phyloP scores from a whole-genome alignment of 495 filamentous ascomycete species.

The Barbatosphaeria neglecta region DNA sequence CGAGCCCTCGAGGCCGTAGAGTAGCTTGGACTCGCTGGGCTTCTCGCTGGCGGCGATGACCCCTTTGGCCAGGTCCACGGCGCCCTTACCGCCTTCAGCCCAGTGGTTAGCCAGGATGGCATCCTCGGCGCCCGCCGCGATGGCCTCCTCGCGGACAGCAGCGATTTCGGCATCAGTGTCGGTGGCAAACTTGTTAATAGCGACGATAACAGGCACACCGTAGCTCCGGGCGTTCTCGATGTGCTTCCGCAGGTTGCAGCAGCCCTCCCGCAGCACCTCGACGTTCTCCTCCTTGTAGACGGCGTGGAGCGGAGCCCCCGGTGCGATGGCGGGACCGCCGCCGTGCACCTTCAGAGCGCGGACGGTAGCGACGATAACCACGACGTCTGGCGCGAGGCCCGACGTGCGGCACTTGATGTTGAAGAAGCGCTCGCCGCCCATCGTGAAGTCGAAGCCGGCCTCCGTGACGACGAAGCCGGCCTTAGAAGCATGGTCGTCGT shows the following conservation, averaged over 20 bases:
- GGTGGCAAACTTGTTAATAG: conserved; percentile 90
- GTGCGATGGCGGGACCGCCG: conserved; percentile 81
- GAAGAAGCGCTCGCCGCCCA: conserved; percentile 99
- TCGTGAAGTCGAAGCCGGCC: conserved; percentile 97
- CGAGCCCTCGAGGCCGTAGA: conserved; percentile 69
- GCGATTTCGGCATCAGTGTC: conserved; percentile 90
- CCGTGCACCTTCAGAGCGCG: conserved; percentile 95
- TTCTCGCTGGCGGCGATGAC: conserved; percentile 75
- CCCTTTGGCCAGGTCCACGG: conserved; percentile 77
- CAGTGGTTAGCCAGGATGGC: conserved; percentile 93
- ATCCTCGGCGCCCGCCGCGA: conserved; percentile 87
- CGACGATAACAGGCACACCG: conserved; percentile 91
- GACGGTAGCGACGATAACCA: conserved; percentile 91
- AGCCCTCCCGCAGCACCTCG: conserved; percentile 77
- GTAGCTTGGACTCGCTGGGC: conserved; percentile 79
- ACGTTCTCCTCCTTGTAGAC: conserved; percentile 90
- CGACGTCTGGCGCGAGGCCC: conserved; percentile 80
- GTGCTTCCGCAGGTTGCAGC: conserved; percentile 89
- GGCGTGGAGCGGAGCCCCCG: conserved; percentile 68
- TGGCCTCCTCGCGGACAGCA: conserved; percentile 76
- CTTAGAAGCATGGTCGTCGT: conserved; percentile 76
- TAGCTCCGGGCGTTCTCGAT: conserved; percentile 78
- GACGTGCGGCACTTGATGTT: conserved; percentile 98
- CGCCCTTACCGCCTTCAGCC: conserved; percentile 89
- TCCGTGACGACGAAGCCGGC: conserved; percentile 94